Base-by-base conservation (phyloP, 495 filamentous ascomycete genomes). In the Tetracladium setigerum region DNA sequence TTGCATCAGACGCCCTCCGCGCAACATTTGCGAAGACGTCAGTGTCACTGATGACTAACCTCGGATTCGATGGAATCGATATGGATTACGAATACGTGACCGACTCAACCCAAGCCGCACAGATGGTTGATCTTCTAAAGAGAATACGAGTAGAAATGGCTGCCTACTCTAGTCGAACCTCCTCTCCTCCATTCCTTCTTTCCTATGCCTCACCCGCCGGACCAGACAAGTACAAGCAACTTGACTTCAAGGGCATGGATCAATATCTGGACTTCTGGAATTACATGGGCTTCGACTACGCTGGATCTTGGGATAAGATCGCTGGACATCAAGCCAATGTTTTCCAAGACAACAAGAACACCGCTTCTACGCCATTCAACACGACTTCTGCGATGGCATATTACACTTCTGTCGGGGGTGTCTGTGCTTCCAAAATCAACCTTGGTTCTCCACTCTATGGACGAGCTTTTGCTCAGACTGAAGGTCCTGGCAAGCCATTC, bases 401-500 rank as follows among this genome's bases (percentile, higher is more conserved):
- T 54, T 95, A 95, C 67, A 65, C 76, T 41, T 62, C 62, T 0
- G 66, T 67, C 14, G 63, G 68, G n/a, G 84, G 83, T 1, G 79
- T 95, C 1, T 59, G 66, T 0, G 54, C 76, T 0, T 48, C 62
- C 41, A 94, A 92, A 66, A 80, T 96, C 35, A 78, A 94, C 11
- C 58, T 95, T 30, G 91, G 91, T n/a, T 88, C 92, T 81, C 90
- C 91, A 11, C 68, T 95, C 5, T 96, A 95, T 56, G 90, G 90
- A 8, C 81, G 89, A 8, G 77, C 89, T 12, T 96, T 95, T 56
- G 67, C 76, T 47, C 67, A 73, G 24, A 95, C 91, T 0, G 69
- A 78, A 13, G 89, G 88, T 0, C 81, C 77, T 0, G 90, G 91
- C 0, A 58, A 63, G 9, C 56, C 69, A 7, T 96, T 76, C 60